Evolutionary conservation across 2,329 filamentous ascomycete genomes (phyloP).

Genomic region (Apiospora sp.): DNA sequence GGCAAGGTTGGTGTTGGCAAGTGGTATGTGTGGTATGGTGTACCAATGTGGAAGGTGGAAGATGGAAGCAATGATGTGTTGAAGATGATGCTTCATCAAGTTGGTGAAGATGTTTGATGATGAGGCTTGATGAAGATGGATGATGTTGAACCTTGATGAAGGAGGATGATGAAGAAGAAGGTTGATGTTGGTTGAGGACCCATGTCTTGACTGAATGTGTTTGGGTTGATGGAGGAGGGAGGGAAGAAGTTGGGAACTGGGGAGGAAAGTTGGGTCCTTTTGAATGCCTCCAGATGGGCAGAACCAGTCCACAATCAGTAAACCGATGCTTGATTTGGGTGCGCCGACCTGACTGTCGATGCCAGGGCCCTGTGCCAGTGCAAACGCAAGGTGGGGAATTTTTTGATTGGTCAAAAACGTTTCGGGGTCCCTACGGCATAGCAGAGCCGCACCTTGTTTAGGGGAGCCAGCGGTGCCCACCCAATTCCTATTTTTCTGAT

Average conservation of each 20-base stretch:
- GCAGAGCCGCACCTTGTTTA: not conserved
- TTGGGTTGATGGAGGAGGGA: conserved; percentile 1
- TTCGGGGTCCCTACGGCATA: not conserved
- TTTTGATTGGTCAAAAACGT: not conserved
- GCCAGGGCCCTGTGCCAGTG: not conserved
- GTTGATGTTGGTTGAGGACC: not conserved
- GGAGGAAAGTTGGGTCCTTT: not conserved
- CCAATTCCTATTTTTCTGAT: not conserved
- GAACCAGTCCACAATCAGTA: not conserved
- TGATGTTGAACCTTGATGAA: not conserved
- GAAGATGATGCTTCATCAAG: not conserved
- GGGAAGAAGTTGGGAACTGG: not conserved
- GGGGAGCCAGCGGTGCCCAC: not conserved
- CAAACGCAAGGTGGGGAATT: not conserved
- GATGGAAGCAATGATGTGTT: not conserved
- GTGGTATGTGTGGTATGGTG: not conserved
- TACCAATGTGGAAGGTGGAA: not conserved
- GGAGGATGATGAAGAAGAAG: not conserved
- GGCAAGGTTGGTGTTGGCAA: not conserved
- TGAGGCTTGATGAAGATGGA: not conserved
- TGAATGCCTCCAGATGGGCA: not conserved
- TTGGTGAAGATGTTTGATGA: not conserved
- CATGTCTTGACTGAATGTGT: not conserved
- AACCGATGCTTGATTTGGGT: not conserved
- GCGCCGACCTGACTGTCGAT: not conserved